Base-by-base conservation (phyloP, 2,329 filamentous ascomycete genomes). In the Cladosporium sp. region DNA sequence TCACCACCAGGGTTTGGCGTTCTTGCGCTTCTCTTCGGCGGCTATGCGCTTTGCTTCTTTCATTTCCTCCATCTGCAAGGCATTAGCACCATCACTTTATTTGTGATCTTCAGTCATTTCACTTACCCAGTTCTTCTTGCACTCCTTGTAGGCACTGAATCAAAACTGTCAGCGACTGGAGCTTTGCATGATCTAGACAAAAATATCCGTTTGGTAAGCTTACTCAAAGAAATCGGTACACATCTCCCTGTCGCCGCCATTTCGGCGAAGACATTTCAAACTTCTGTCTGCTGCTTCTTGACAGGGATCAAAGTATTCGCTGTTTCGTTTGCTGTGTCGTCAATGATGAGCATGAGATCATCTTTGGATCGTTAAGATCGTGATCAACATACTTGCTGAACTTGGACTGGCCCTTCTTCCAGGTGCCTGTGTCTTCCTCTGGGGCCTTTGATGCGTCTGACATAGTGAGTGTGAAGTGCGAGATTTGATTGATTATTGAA, bases 221-320 rank as follows among this genome's bases (percentile, higher is more conserved):
- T 73, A 97, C 92, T 97, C 90, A 72, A 99, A 97, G 72, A 95
- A 97, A 74, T 97, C 93, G 64, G 83, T 82, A 72, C 94, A 99
- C 88, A 97, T 89, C n/a, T 87, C 80, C 65, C 87, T 84, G 71
- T 97, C 91, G 14, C 90, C 92, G 20, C 83, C 87, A 73, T 99
- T 99, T 20, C 94, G 85, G 72, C 92, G 88, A 70, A 99, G 78
- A 70, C 94, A 99, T 73, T 85, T 87, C 66, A 97, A 87, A 75
- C 92, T 97, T 70, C 84, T 84, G 65, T 88, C 80, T 7, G 94
- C 93, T 5, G 91, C 91, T 69, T 96, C 93, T 73, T 97, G 93
- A 75, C 94, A 99, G 1, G 94, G 94, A 69, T 99, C 94, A 73
- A 90, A 91, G 77, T 88, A 97, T 73, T 97, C 87, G 80, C 92